phyloP scores from a whole-genome alignment of 257 asterid genomes.

The Cinchona pubescens region DNA sequence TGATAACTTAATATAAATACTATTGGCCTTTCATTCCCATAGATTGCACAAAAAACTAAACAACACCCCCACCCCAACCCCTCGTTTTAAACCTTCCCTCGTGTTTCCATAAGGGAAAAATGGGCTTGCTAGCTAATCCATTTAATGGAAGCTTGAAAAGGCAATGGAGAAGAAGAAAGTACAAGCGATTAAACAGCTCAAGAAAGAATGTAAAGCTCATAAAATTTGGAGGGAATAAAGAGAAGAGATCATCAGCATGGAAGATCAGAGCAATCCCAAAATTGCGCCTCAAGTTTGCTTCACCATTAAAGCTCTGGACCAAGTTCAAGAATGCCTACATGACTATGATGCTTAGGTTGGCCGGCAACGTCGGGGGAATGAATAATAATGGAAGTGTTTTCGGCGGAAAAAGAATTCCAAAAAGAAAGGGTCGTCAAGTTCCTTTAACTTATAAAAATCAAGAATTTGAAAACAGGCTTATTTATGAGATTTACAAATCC shows the following conservation, averaged over 20 bases:
- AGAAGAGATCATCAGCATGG: conserved; percentile 32
- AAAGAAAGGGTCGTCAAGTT: conserved; percentile 21
- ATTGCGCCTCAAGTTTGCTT: conserved; percentile 24
- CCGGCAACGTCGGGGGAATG: conserved; percentile 22
- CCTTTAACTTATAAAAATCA: conserved; percentile 21
- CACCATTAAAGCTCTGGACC: conserved; percentile 31
- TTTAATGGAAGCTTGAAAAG: conserved; percentile 24
- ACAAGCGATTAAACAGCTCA: conserved; percentile 21
- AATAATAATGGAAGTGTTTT: conserved; percentile 17
- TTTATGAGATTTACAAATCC: conserved; percentile 73
- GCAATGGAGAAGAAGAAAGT: conserved; percentile 29
- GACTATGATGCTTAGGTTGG: conserved; percentile 33
- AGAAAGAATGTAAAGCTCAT: conserved; percentile 19
- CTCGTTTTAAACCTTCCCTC: not conserved
- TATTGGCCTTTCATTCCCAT: not conserved
- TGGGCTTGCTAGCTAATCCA: conserved; percentile 19
- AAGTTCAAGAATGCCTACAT: conserved; percentile 36
- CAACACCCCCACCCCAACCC: not conserved
- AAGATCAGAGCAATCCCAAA: conserved; percentile 23
- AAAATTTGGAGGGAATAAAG: conserved; percentile 27
- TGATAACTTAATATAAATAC: not conserved
- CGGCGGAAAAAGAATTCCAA: conserved; percentile 17
- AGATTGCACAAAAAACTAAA: not conserved
- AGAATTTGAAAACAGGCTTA: conserved; percentile 59
- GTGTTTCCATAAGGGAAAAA: not conserved